Conservation (phyloP, 139 green algal species). For the Chlamydomonas applanata region DNA sequence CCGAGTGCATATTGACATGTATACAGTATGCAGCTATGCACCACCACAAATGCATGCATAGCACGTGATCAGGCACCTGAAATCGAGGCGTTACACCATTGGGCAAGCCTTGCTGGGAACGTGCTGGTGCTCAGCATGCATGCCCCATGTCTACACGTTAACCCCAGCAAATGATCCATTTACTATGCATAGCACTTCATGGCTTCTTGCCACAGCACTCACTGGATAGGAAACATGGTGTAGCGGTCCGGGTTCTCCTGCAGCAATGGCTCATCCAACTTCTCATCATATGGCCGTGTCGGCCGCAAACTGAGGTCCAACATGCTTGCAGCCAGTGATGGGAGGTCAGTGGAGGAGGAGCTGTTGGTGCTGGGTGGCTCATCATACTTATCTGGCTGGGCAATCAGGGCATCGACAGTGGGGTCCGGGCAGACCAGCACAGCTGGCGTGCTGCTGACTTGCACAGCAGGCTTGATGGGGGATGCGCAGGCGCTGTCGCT, state of each 20-base stretch:
- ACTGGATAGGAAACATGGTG: slow-evolving; percentile 90
- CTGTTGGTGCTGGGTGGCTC: too few relatives aligned
- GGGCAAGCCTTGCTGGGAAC: not conserved
- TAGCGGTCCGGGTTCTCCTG: slow-evolving; percentile 84
- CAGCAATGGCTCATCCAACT: slow-evolving; percentile 69
- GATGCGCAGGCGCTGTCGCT: too few relatives aligned
- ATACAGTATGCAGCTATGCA: not conserved
- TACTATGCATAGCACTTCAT: not conserved
- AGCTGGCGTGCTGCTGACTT: too few relatives aligned
- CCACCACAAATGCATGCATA: not conserved
- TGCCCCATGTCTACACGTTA: too few relatives aligned
- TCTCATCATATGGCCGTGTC: too few relatives aligned
- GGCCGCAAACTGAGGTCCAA: too few relatives aligned
- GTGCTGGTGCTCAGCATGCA: not conserved
- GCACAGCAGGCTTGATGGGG: too few relatives aligned
- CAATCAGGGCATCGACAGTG: too few relatives aligned
- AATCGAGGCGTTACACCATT: not conserved
- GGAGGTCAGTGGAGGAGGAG: too few relatives aligned
- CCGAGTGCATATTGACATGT: not conserved
- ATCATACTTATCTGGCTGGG: too few relatives aligned
- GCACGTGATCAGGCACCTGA: not conserved
- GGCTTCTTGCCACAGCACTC: not conserved
- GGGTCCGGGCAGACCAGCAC: too few relatives aligned
- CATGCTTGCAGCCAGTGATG: too few relatives aligned
- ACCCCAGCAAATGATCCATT: not conserved